These are phyloP conservation scores for Saposhnikovia divaricata DNA, from an alignment of 129 eudicot genomes.

Conservation along the genomic window DNA sequence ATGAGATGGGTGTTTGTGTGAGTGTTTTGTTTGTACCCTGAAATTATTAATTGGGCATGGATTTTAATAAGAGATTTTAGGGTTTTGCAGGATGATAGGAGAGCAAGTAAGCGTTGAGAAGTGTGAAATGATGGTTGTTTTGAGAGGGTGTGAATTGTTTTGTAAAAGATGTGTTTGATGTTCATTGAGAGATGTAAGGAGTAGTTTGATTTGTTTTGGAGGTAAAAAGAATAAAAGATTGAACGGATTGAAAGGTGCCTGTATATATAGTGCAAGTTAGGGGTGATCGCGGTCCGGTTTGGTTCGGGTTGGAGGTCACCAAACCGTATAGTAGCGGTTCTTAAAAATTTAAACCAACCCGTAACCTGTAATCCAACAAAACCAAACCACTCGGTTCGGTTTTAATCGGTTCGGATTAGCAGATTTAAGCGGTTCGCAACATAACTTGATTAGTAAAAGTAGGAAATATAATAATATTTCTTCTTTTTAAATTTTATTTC, in stretches of 20 bases:
- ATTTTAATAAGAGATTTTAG: conserved; percentile 29
- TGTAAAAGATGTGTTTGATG: background rate
- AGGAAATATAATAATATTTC: too few species aligned
- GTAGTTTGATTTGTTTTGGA: background rate
- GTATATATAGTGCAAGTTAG: background rate
- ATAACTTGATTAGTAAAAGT: too few species aligned
- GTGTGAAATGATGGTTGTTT: background rate
- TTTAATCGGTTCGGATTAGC: too few species aligned
- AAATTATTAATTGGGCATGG: conserved; percentile 35
- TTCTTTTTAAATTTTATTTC: too few species aligned
- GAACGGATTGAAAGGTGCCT: background rate
- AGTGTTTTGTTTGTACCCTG: conserved; percentile 35
- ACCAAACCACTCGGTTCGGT: too few species aligned
- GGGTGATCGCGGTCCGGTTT: too few species aligned
- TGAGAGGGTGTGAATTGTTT: conserved; percentile 4
- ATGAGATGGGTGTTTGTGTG: conserved; percentile 37
- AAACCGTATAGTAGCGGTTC: too few species aligned
- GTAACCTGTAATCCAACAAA: too few species aligned
- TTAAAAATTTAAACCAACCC: too few species aligned
- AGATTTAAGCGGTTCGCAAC: too few species aligned
- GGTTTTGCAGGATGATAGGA: conserved; percentile 32
- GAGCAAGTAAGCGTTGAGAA: conserved; percentile 12
- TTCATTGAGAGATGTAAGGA: background rate
- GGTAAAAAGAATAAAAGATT: background rate
- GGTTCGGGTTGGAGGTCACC: too few species aligned